Evolutionary conservation across 768 basidiomycete genomes (phyloP), one percentile per base, ranked within the genome.

Genomic region (Tephrocybe sp.): DNA sequence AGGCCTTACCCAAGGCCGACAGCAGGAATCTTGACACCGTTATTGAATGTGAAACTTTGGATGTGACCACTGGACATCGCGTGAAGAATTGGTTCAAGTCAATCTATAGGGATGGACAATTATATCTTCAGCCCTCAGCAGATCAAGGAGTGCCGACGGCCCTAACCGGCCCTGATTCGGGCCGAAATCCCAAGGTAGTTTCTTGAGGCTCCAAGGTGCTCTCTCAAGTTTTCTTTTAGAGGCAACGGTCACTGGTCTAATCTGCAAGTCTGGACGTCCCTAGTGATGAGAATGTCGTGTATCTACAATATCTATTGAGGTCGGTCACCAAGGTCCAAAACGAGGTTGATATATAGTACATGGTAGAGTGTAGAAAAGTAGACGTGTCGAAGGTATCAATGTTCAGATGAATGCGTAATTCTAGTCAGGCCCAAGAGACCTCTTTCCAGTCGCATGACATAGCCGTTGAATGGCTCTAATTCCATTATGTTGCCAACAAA

Each of bases 401-500:
- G n/a, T 43, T 13, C 38, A 17, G 9, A 10, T 34, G 14, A 14
- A 39, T 31, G 11, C 35, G n/a, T 7, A 45, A 38, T 50, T 60
- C 67, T 7, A 57, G 55, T 49, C 3, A 89, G 69, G 11, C 87
- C 87, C 22, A 89, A 64, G 23, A 63, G 66, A 17, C 87, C 85
- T 51, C 62, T 70, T 59, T 75, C 71, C 52, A 90, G 62, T 52
- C 76, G 72, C 39, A 84, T 77, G 16, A 79, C 80, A 54, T 73
- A 80, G 8, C 87, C 86, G 1, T 69, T 71, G 12, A 89, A 67
- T 30, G 75, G 71, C 59, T 90, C 88, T 39, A 73, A 65, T 65
- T 90, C 87, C 33, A 90, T 66, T 59, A 83, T 87, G 57, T 87
- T 82, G 49, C 86, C 72, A 13, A 70, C 71, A 61, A 84, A 85